Base-by-base conservation (phyloP, 73 alveolate genomes). In the Stentor roeselii region DNA sequence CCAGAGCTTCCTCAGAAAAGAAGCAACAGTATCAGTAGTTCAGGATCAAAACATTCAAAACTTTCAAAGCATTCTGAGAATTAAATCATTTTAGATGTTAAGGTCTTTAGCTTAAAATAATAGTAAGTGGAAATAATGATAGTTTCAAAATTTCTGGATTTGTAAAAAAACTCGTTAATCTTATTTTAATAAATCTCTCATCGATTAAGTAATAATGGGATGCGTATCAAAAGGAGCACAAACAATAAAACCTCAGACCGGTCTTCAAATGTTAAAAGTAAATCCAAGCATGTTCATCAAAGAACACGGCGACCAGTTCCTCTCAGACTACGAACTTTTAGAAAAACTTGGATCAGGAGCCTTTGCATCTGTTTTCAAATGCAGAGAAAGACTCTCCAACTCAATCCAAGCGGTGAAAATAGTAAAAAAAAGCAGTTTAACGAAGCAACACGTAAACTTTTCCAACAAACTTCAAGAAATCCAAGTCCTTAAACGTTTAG, bases 401-500 rank as follows among this genome's bases (percentile, higher is more conserved):
- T 27, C 21, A 30, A 40, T 67, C 42, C 37, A 67, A 39, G 74
- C 74, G 84, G 84, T 76, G 6, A 37, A 76, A 76, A 35, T 76
- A 2, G 60, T 76, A 14, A 21, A 15, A 21, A 76, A 76, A 40
- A 78, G 34, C 40, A 35, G 35, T 21, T 27, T 37, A 76, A 35
- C 36, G 0, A 76, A 76, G 59, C 60, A 76, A 6, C 84, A 76
- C n/a, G n/a, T 76, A 36, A 76, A 15, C 39, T 38, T 27, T 39
- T 27, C 60, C n/a, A 21, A 21, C 59, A 76, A 76, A 76, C 59
- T 76, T 21, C 27, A 76, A 88, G 95, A 90, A 88, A 92, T 87
- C 32, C 92, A 90, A 83, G 88, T 90, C 30, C 84, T 90, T 6
- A 87, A 91, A 2, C 77, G 74, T 3, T 83, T 90, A 50, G 92